Evolutionary conservation across 139 green algal genomes (phyloP).

Genomic region (Choricystis sp.): DNA sequence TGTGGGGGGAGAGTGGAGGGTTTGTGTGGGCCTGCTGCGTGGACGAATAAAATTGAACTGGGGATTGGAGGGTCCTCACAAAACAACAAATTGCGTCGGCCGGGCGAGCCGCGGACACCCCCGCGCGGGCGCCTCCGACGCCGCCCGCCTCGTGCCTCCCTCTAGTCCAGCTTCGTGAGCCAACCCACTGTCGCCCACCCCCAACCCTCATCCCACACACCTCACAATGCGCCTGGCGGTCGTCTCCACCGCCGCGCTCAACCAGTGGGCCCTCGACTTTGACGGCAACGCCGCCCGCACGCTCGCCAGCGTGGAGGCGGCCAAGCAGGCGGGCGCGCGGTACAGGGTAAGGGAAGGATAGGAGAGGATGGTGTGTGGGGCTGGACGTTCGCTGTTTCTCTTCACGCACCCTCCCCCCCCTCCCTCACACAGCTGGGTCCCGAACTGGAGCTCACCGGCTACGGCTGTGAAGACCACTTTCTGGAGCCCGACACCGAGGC

Average conservation of each 20-base stretch:
- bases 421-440: constrained; percentile 49
- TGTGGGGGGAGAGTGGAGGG: too few species aligned
- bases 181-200: too few species aligned
- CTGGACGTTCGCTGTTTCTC: neutral
- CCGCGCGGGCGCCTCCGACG: too few species aligned
- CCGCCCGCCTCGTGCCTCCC: too few species aligned
- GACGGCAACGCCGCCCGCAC: constrained; percentile 76
- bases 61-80: too few species aligned
- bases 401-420: neutral
- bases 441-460: constrained; percentile 88
- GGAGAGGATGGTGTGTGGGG: neutral
- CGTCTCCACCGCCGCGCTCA: constrained; percentile 88
- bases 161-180: too few species aligned
- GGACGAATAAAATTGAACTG: too few species aligned
- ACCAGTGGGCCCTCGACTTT: constrained; percentile 98
- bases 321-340: constrained; percentile 34
- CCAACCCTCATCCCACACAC: too few species aligned
- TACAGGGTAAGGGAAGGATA: constrained; percentile 49
- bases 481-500: constrained; percentile 74
- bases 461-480: constrained; percentile 99
- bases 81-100: too few species aligned
- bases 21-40: too few species aligned
- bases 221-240: constrained; percentile 22
- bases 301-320: constrained; percentile 51
- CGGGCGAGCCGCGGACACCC: too few species aligned